Base-by-base conservation (phyloP, 2,329 filamentous ascomycete species). In the Dactylonectria estremocensis region DNA sequence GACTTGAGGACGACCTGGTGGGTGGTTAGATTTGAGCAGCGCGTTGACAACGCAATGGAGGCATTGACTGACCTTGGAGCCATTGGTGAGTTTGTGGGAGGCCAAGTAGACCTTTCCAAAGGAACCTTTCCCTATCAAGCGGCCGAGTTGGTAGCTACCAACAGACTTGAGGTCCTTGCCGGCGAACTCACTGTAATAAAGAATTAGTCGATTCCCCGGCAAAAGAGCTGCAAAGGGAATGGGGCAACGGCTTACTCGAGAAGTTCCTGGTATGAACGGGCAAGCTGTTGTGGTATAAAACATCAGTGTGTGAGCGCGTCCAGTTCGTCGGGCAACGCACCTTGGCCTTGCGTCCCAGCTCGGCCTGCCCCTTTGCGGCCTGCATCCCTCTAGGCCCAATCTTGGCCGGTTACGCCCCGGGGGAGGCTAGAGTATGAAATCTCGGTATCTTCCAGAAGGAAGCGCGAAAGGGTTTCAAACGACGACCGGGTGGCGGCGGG, bases 101-200 rank as follows among this genome's bases (percentile, higher is more conserved):
- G 95, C 96, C 66, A 99, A 88, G 81, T 99, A 99, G 77, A 99
- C 96, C 83, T 98, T 98, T 77, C 96, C 96, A 82, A 99, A 99
- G 71, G 95, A 98, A 65, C 96, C 96, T 80, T 98, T 99, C 73
- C 96, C 96, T 79, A 99, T 97, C 66, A 99, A 86, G 67, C 91
- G 91, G 52, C 96, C 96, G 64, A 99, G 88, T 40, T 91, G 92
- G 82, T 99, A 99, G 84, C 98, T 98, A 74, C 96, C 96, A 68
- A 99, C 96, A 61, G 92, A 94, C 77, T 93, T 92, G 73, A 99
- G 90, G 72, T 99, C 95, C 80, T 92, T 93, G 75, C 93, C 94
- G 68, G 94, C 92, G 85, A 99, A 99, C 83, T 98, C 95, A 85
- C 94, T 98, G 80, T 24, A n/a, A 22, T 67, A 55, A 43, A 64